A percentile compares a stretch with the other conserved stretches of the same genome.
Evolutionary conservation across 331 rosid species (phyloP).

Genomic region (Dryas integrifolia): DNA sequence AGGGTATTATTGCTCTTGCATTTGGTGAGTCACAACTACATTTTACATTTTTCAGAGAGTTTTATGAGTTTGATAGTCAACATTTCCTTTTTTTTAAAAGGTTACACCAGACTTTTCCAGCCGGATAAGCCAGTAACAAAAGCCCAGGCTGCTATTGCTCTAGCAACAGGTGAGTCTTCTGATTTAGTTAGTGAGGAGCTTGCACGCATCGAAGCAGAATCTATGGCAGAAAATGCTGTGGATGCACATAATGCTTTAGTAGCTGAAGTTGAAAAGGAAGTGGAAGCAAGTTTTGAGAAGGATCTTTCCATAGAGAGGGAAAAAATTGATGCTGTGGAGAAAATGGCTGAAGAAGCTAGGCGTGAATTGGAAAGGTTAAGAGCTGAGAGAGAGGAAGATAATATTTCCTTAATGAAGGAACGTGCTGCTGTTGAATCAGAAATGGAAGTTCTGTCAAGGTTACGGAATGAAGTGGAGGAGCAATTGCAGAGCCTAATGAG

Average conservation of each 20-base stretch:
- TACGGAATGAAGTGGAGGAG: slow-evolving; percentile 83
- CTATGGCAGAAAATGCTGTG: slow-evolving; percentile 91
- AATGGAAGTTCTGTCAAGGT: slow-evolving; percentile 75
- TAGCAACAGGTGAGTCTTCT: slow-evolving; percentile 89
- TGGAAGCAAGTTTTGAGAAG: slow-evolving; percentile 72
- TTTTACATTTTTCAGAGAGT: background rate
- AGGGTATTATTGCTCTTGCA: slow-evolving; percentile 90
- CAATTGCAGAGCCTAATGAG: slow-evolving; percentile 72
- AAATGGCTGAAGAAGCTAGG: slow-evolving; percentile 87
- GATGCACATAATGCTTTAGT: slow-evolving; percentile 90
- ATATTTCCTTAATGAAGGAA: slow-evolving; percentile 60
- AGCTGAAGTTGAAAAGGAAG: slow-evolving; percentile 89
- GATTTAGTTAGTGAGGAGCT: slow-evolving; percentile 90
- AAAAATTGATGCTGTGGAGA: slow-evolving; percentile 76
- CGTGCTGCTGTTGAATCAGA: slow-evolving; percentile 80
- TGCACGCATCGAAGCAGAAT: slow-evolving; percentile 96
- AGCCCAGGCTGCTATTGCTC: slow-evolving; percentile 96
- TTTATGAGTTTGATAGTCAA: slow-evolving; percentile 4
- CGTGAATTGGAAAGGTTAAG: slow-evolving; percentile 73
- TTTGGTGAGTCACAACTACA: slow-evolving; percentile 58
- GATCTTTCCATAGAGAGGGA: slow-evolving; percentile 81
- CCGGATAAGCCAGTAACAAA: slow-evolving; percentile 94
- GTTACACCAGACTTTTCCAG: slow-evolving; percentile 90
- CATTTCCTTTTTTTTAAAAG: slow-evolving; percentile 31
- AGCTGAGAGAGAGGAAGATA: slow-evolving; percentile 65